Conservation (phyloP, 2,329 filamentous ascomycete species). For the Colletotrichum cuscutae region DNA sequence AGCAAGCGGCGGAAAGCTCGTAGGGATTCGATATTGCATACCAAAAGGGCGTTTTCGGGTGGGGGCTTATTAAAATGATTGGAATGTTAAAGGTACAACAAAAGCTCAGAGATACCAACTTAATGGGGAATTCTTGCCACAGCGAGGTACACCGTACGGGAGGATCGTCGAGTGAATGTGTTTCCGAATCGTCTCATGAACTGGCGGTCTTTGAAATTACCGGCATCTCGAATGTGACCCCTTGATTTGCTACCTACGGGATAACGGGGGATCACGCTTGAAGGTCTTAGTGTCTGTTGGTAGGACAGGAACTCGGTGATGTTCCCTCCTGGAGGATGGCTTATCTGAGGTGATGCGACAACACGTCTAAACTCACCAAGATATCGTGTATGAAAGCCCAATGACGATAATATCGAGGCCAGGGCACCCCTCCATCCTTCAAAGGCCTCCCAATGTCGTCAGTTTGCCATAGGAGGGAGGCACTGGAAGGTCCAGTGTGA, state of each 20-base stretch:
- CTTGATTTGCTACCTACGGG: background rate
- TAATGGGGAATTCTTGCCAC: conserved; percentile 14
- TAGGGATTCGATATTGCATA: conserved; percentile 18
- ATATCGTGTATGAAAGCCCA: background rate
- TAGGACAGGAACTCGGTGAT: background rate
- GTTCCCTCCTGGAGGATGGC: background rate
- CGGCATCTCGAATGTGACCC: background rate
- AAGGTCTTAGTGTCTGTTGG: background rate
- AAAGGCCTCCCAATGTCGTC: conserved; percentile 2
- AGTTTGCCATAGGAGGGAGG: background rate
- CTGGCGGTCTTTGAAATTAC: background rate
- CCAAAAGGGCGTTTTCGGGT: conserved; percentile 17
- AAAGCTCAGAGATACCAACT: conserved; percentile 34
- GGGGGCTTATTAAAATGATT: conserved; percentile 11
- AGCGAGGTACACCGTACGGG: background rate
- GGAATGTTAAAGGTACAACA: conserved; percentile 29
- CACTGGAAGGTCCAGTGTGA: background rate
- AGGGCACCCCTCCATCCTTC: conserved; percentile 2
- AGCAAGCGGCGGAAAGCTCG: conserved; percentile 25
- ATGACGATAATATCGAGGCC: background rate
- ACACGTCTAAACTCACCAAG: background rate
- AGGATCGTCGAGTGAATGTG: background rate
- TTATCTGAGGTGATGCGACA: background rate
- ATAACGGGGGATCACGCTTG: no score
- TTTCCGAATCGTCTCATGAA: conserved; percentile 3